These are phyloP conservation scores for Tulasnella sp. DNA, from an alignment of 768 basidiomycete genomes.

Conservation along the genomic window DNA sequence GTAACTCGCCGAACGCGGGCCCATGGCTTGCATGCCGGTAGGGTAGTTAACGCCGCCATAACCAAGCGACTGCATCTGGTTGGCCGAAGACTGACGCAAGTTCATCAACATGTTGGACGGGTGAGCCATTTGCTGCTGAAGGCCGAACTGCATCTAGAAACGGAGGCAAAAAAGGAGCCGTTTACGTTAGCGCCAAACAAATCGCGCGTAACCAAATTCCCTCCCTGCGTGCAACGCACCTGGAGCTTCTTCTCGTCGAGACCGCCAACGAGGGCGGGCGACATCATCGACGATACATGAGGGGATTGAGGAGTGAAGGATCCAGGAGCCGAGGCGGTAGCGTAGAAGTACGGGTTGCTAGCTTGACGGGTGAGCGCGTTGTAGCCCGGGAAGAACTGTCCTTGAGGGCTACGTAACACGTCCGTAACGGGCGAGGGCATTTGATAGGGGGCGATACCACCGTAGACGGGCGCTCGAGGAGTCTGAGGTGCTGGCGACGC, in stretches of 20 bases:
- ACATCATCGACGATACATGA: constrained; percentile 51
- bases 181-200: not conserved
- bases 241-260: constrained; percentile 57
- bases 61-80: not conserved
- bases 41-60: constrained; percentile 8
- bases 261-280: constrained; percentile 42
- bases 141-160: constrained; percentile 40
- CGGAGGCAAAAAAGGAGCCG: not conserved
- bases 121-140: constrained; percentile 40
- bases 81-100: constrained; percentile 37
- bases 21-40: not conserved
- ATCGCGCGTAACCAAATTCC: not conserved
- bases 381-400: constrained; percentile 56
- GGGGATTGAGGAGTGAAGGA: constrained; percentile 52
- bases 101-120: constrained; percentile 40
- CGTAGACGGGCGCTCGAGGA: constrained; percentile 46
- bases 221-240: constrained; percentile 41
- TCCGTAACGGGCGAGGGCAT: constrained; percentile 45
- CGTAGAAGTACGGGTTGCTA: constrained; percentile 58
- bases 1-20: constrained; percentile 1
- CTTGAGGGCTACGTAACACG: constrained; percentile 47
- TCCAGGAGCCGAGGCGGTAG: constrained; percentile 54
- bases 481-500: constrained; percentile 42
- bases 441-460: constrained; percentile 43
- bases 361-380: constrained; percentile 45